Evolutionary conservation across 495 filamentous ascomycete species (phyloP).

Genomic region (Lasiosphaeris hirsuta): DNA sequence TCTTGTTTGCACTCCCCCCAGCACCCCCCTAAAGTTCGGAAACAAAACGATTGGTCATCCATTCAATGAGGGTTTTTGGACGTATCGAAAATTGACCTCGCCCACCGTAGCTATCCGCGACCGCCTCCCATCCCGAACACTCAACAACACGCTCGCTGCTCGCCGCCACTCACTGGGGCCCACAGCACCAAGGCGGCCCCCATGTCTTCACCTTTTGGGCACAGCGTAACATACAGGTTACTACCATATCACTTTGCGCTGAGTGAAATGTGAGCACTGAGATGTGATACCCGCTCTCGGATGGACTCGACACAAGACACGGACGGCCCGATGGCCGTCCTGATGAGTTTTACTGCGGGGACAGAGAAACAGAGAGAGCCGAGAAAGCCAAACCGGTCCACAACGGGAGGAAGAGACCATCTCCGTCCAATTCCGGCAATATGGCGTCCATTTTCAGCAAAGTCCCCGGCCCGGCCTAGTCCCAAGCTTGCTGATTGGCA

Average conservation of each 20-base stretch:
- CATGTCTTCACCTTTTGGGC: neutral
- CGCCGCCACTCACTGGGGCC: neutral
- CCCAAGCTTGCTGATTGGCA: neutral
- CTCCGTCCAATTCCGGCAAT: constrained; percentile 13
- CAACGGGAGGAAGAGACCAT: constrained; percentile 7
- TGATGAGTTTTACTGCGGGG: neutral
- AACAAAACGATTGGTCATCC: constrained; percentile 17
- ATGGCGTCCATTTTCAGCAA: constrained; percentile 19
- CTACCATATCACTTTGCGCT: neutral
- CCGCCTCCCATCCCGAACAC: constrained; percentile 1
- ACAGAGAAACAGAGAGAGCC: neutral
- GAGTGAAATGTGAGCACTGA: neutral
- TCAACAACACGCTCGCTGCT: neutral
- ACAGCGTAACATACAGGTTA: neutral
- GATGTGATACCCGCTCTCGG: neutral
- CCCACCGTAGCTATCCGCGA: constrained; percentile 15
- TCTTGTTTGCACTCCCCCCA: constrained; percentile 16
- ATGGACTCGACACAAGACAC: neutral
- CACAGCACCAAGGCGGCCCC: neutral
- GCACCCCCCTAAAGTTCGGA: neutral
- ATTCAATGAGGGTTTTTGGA: constrained; percentile 4
- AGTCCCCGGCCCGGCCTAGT: constrained; percentile 1
- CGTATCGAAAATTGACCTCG: constrained; percentile 11
- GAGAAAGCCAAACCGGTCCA: constrained; percentile 2
- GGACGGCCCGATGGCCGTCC: constrained; percentile 3